Conservation (phyloP, 2,329 filamentous ascomycete species). For the Lomentospora prolificans region DNA sequence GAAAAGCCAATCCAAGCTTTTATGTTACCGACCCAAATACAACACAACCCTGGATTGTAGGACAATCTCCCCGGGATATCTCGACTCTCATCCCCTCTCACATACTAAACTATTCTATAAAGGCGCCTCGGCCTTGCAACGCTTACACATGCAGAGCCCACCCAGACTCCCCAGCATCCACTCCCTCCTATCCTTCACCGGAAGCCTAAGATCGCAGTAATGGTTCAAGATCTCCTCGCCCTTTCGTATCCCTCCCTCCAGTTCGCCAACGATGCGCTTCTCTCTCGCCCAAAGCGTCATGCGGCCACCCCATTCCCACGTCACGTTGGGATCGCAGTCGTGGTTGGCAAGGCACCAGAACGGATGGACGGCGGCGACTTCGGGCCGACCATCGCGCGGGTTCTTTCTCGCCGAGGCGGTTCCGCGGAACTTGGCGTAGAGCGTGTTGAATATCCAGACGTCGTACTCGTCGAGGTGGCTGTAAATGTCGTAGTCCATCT, state of each 20-base stretch:
- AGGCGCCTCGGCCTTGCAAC: conserved; percentile 65
- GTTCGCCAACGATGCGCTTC: conserved; percentile 40
- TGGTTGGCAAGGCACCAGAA: conserved; percentile 97
- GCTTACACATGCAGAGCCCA: conserved; percentile 75
- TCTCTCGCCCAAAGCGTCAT: conserved; percentile 61
- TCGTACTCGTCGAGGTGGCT: conserved; percentile 49
- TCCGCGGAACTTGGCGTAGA: conserved; percentile 87
- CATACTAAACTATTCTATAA: conserved; percentile 3
- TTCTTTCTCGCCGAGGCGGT: conserved; percentile 82
- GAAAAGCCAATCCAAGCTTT: too few species aligned
- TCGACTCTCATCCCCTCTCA: neutral
- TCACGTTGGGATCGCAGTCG: conserved; percentile 88
- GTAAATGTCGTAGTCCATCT: conserved; percentile 76
- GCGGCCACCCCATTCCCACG: conserved; percentile 82
- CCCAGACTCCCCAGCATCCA: conserved; percentile 85
- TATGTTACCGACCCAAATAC: too few species aligned
- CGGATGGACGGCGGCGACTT: conserved; percentile 87
- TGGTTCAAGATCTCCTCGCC: conserved; percentile 87
- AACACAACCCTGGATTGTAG: too few species aligned
- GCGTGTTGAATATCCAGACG: conserved; percentile 78
- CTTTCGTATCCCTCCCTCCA: conserved; percentile 53
- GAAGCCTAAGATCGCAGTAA: conserved; percentile 79
- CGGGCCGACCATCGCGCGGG: conserved; percentile 67
- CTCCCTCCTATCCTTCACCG: conserved; percentile 71
- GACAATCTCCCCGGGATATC: too few species aligned